Conservation (phyloP, 441 rosid species). For the Hura crepitans region DNA sequence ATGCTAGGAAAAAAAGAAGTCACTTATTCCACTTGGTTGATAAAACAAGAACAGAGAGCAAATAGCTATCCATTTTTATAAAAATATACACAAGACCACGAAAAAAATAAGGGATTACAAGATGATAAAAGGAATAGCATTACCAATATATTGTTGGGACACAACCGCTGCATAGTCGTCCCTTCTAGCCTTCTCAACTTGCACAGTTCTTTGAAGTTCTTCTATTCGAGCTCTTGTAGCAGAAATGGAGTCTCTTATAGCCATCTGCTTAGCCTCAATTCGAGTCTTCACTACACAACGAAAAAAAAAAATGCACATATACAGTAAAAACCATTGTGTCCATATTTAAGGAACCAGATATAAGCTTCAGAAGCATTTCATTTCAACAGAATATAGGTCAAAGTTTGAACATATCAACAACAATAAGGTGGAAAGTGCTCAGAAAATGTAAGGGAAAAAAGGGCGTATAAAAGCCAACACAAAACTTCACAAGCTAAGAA, state of each 20-base stretch:
- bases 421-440: not conserved
- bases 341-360: not conserved
- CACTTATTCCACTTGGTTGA: not conserved
- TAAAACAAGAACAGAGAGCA: not conserved
- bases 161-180: slow-evolving; percentile 47
- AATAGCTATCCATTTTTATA: not conserved
- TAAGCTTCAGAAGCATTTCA: not conserved
- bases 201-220: slow-evolving; percentile 46
- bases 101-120: slow-evolving; percentile 6
- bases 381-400: not conserved
- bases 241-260: slow-evolving; percentile 53
- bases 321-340: not conserved
- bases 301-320: slow-evolving; percentile 8
- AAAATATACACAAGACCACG: not conserved
- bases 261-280: slow-evolving; percentile 69
- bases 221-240: slow-evolving; percentile 48
- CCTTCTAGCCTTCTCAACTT: slow-evolving; percentile 50
- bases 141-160: slow-evolving; percentile 57
- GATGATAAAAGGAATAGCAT: slow-evolving; percentile 5
- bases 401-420: not conserved
- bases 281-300: slow-evolving; percentile 63
- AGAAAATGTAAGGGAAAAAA: not conserved
- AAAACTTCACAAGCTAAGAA: not conserved
- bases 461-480: not conserved
- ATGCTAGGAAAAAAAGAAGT: not conserved